Base-by-base conservation (phyloP, 495 filamentous ascomycete genomes). In the Hyaloscypha bicolor region DNA sequence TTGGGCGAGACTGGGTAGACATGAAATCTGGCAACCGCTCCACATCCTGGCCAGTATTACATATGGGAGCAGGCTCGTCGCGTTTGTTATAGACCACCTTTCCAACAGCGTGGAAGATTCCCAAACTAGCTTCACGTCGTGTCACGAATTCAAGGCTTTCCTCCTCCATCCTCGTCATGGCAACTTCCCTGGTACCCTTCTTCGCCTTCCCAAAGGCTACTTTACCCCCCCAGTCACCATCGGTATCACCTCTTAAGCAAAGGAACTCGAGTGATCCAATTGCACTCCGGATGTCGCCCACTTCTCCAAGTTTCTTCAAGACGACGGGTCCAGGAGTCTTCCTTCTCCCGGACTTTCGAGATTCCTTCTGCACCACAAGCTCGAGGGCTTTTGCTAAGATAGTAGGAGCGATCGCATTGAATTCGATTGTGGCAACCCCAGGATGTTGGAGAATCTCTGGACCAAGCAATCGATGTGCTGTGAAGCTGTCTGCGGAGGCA, bases 41-140 rank as follows among this genome's bases (percentile, higher is more conserved):
- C 6, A 78, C 78, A 53, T 68, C 75, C 9, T 77, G 73, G 22
- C 59, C 70, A 6, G 77, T 72, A 6, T 75, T 72, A 1, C 65
- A 67, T 0, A 70, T 70, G 21, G 72, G 74, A 12, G 75, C 70
- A 16, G 33, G 61, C 57, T 82, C 81, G 33, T 87, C 82, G 48
- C 95, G 85, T 74, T 97, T 98, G 78, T 98, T 98, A 77, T 98
- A 94, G 4, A 97, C 86, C 4, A 98, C 90, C 71, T 93, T 97
- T 19, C 94, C 96, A 59, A 99, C 90, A 32, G 96, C 93, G 77
- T 99, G 96, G 73, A 99, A 99, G 65, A 99, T 89, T 2, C 93
- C 94, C 8, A 97, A 81, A 69, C 86, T 94, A 22, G 91, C 86
- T 77, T 97, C 93, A 58, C 96, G 85, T 71, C 94, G 92, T 1